Percentiles rank a stretch among this genome's conserved stretches.
Evolutionary conservation across 2,329 filamentous ascomycete genomes (phyloP).

Genomic region (Ceratocystis papillata): DNA sequence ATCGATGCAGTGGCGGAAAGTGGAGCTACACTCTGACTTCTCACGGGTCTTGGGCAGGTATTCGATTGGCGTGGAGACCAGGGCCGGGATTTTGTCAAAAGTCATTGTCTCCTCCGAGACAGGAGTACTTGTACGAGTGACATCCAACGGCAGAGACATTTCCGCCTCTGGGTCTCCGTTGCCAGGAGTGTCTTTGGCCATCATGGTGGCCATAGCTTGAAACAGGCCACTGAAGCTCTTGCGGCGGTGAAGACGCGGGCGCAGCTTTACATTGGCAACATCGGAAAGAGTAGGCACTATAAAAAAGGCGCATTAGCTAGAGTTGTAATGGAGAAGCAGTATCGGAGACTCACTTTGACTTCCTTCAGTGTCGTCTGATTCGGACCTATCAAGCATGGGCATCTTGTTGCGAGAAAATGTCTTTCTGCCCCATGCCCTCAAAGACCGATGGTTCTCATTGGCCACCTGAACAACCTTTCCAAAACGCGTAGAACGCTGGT

Average conservation of each 20-base stretch:
- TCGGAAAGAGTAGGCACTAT: background rate
- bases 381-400: constrained; percentile 17
- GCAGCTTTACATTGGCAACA: constrained; percentile 11
- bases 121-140: background rate
- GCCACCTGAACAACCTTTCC: constrained; percentile 16
- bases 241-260: constrained; percentile 18
- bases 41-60: constrained; percentile 22
- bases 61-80: constrained; percentile 14
- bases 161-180: background rate
- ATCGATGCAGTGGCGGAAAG: constrained; percentile 23
- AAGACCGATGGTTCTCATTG: constrained; percentile 22
- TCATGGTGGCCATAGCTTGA: constrained; percentile 22
- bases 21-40: constrained; percentile 23
- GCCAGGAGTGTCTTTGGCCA: constrained; percentile 13
- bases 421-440: constrained; percentile 22
- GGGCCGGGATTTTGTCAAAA: constrained; percentile 8
- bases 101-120: constrained; percentile 7
- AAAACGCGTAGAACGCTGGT: constrained; percentile 8
- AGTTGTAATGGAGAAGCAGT: background rate
- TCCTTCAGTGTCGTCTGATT: constrained; percentile 18
- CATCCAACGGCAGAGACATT: background rate
- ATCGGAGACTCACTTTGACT: background rate
- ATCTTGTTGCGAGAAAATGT: constrained; percentile 21
- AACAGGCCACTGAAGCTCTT: constrained; percentile 23
- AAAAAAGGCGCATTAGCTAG: background rate